Conservation (phyloP, 768 basidiomycete species). For the Macrolepiota fuliginosa region DNA sequence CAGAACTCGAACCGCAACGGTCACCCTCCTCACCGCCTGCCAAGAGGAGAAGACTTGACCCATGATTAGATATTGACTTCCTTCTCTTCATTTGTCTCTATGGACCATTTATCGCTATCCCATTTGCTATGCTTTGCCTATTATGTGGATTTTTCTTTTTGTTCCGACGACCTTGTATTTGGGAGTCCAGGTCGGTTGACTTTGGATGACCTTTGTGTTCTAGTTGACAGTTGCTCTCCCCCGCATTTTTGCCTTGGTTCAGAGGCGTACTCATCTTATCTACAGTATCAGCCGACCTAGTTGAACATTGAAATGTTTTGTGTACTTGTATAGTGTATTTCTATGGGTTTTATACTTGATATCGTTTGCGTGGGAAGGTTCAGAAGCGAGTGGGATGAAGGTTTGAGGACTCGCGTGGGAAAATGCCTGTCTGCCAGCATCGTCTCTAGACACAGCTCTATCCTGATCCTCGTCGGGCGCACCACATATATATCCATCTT, state of each 20-base stretch:
- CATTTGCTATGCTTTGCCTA: slow-evolving; percentile 15
- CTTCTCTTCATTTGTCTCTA: slow-evolving; percentile 1
- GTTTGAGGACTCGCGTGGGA: slow-evolving; percentile 9
- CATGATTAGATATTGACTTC: background rate
- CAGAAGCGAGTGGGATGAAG: background rate
- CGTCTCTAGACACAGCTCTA: slow-evolving; percentile 12
- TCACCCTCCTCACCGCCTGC: slow-evolving; percentile 34
- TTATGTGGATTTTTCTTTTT: slow-evolving; percentile 16
- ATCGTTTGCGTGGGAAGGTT: slow-evolving; percentile 11
- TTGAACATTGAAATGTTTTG: slow-evolving; percentile 4
- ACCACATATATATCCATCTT: slow-evolving; percentile 6
- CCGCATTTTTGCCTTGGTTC: background rate
- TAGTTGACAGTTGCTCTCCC: slow-evolving; percentile 16
- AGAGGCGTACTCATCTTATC: slow-evolving; percentile 2
- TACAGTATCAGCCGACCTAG: slow-evolving; percentile 6
- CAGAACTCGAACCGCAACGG: background rate
- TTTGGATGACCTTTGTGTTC: slow-evolving; percentile 1
- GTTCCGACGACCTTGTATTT: slow-evolving; percentile 1
- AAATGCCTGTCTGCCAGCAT: slow-evolving; percentile 11
- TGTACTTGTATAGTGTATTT: slow-evolving; percentile 14
- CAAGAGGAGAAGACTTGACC: slow-evolving; percentile 49
- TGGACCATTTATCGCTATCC: slow-evolving; percentile 6
- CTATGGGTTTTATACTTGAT: background rate
- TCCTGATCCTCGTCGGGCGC: slow-evolving; percentile 2
- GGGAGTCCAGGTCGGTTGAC: slow-evolving; percentile 8